A percentile compares a stretch with the other conserved stretches of the same genome.
phyloP scores from a whole-genome alignment of 257 asterid species.

The Scutellaria barbata region DNA sequence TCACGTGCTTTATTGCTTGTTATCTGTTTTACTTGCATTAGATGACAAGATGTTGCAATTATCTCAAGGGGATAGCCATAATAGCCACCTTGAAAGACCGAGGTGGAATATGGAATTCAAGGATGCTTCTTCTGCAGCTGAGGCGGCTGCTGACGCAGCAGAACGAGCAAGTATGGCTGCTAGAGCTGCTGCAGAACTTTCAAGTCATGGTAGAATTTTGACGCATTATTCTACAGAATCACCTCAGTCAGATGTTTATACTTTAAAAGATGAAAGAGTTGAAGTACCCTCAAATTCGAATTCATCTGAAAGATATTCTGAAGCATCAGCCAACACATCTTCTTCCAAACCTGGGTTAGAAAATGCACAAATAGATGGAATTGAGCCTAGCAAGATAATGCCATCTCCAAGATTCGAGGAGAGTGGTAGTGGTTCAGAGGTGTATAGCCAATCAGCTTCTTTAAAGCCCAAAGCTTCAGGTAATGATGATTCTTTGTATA shows the following conservation, averaged over 20 bases:
- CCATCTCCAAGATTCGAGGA: slow-evolving; percentile 37
- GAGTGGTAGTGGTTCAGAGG: slow-evolving; percentile 43
- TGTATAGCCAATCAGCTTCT: slow-evolving; percentile 40
- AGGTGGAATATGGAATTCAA: slow-evolving; percentile 79
- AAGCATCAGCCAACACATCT: slow-evolving; percentile 41
- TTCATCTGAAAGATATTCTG: slow-evolving; percentile 39
- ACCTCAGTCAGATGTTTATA: slow-evolving; percentile 39
- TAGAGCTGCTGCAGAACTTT: slow-evolving; percentile 87
- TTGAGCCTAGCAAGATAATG: slow-evolving; percentile 37
- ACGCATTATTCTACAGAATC: slow-evolving; percentile 51
- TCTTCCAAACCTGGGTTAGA: slow-evolving; percentile 40
- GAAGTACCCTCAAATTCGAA: slow-evolving; percentile 37
- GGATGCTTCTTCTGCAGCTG: slow-evolving; percentile 93
- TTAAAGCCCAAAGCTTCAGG: slow-evolving; percentile 47
- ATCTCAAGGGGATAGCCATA: slow-evolving; percentile 44
- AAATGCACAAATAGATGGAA: slow-evolving; percentile 37
- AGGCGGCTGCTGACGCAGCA: slow-evolving; percentile 93
- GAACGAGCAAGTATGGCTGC: slow-evolving; percentile 90
- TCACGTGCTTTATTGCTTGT: slow-evolving; percentile 26
- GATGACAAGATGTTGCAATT: slow-evolving; percentile 40
- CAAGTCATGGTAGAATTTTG: slow-evolving; percentile 49
- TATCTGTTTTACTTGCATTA: slow-evolving; percentile 37
- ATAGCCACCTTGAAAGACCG: slow-evolving; percentile 43
- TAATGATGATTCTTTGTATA: slow-evolving; percentile 40
- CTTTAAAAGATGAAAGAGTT: slow-evolving; percentile 43